phyloP scores from a whole-genome alignment of 495 filamentous ascomycete species.

The Mycothermus thermophilus region DNA sequence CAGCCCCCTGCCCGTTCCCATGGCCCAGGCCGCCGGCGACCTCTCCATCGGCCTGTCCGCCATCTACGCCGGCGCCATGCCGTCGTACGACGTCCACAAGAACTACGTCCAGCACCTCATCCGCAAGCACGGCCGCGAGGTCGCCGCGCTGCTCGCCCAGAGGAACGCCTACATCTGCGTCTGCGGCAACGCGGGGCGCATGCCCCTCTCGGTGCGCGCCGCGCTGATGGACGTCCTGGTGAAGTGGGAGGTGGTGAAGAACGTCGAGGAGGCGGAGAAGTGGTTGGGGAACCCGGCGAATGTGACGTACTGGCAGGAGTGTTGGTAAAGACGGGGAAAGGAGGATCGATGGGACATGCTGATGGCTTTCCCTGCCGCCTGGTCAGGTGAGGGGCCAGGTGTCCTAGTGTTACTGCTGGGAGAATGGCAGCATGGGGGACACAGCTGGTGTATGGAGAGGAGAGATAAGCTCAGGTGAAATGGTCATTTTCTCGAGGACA shows the following conservation, averaged over 20 bases:
- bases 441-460: too few species aligned
- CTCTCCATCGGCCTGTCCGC: not conserved
- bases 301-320: constrained; percentile 33
- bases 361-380: not conserved
- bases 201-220: constrained; percentile 79
- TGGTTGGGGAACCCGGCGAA: constrained; percentile 11
- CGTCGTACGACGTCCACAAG: constrained; percentile 25
- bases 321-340: constrained; percentile 20
- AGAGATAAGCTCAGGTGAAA: too few species aligned
- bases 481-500: too few species aligned
- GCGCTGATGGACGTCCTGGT: constrained; percentile 61
- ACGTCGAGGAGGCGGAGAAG: constrained; percentile 17
- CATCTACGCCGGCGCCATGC: not conserved
- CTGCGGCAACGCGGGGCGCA: constrained; percentile 71
- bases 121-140: constrained; percentile 39
- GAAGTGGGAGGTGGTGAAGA: constrained; percentile 11
- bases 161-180: constrained; percentile 39
- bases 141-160: constrained; percentile 42
- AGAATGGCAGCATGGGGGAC: not conserved
- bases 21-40: not conserved
- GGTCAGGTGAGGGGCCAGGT: too few species aligned
- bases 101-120: constrained; percentile 92
- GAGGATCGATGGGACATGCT: not conserved
- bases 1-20: not conserved
- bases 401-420: too few species aligned